A percentile compares a stretch with the other conserved stretches of the same genome.
phyloP scores from a whole-genome alignment of 148 eudicot genomes.

The Camellia granthamiana region DNA sequence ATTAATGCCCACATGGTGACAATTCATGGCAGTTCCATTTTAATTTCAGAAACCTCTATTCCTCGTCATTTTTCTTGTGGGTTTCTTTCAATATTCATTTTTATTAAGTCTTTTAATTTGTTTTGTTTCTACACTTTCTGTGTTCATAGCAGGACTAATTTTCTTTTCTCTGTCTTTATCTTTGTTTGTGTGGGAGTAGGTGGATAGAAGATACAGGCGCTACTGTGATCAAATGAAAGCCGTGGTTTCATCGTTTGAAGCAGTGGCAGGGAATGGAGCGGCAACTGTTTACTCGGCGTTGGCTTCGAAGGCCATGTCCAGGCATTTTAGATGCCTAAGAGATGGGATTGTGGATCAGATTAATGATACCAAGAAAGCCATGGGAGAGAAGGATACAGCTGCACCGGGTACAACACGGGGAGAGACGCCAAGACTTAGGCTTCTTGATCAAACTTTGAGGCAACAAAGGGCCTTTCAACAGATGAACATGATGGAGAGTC shows the following conservation, averaged over 20 bases:
- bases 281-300: constrained; percentile 67
- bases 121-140: background rate
- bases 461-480: constrained; percentile 83
- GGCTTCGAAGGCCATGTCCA: constrained; percentile 95
- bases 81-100: background rate
- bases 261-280: constrained; percentile 65
- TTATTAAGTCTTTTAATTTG: background rate
- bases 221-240: constrained; percentile 86
- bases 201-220: constrained; percentile 88
- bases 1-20: constrained; percentile 69
- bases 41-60: constrained; percentile 26
- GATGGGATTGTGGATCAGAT: constrained; percentile 73
- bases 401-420: constrained; percentile 62
- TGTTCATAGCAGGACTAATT: background rate
- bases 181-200: constrained; percentile 27
- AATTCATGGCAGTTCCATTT: constrained; percentile 32
- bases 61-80: background rate
- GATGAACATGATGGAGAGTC: constrained; percentile 77
- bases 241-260: constrained; percentile 69
- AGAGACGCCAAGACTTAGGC: constrained; percentile 82
- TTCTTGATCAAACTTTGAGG: constrained; percentile 81
- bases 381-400: constrained; percentile 69
- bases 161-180: background rate
- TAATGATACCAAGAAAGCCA: constrained; percentile 65
- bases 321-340: constrained; percentile 75